A percentile compares a stretch with the other conserved stretches of the same genome.
phyloP scores from a whole-genome alignment of 345 rosid species.

The Cardiospermum halicacabum region DNA sequence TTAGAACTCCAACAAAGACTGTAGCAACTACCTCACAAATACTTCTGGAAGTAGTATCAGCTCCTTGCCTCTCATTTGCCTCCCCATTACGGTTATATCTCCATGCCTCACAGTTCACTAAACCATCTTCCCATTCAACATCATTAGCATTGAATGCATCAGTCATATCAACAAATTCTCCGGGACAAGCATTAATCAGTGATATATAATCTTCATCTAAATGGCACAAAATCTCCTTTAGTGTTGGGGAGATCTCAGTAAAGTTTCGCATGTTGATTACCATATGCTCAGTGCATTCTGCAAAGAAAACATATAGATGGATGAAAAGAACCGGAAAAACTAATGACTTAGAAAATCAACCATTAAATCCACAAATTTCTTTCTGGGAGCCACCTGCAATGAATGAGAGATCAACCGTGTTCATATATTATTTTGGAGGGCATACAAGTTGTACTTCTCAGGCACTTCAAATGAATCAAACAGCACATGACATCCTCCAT shows the following conservation, averaged over 20 bases:
- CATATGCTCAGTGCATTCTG: slow-evolving; percentile 72
- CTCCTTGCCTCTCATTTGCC: slow-evolving; percentile 42
- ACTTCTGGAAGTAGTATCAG: slow-evolving; percentile 41
- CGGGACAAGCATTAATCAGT: slow-evolving; percentile 32
- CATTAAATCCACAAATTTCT: background rate
- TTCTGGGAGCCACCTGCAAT: slow-evolving; percentile 46
- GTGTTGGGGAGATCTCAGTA: slow-evolving; percentile 78
- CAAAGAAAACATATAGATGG: slow-evolving; percentile 13
- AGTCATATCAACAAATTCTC: slow-evolving; percentile 21
- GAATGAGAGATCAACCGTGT: slow-evolving; percentile 67
- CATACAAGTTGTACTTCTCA: slow-evolving; percentile 52
- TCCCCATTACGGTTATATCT: slow-evolving; percentile 21
- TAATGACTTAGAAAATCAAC: background rate
- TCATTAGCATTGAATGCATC: slow-evolving; percentile 7
- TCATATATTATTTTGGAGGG: slow-evolving; percentile 38
- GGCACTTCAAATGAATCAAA: slow-evolving; percentile 89
- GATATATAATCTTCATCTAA: slow-evolving; percentile 69
- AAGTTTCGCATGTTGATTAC: slow-evolving; percentile 47
- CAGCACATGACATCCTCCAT: slow-evolving; percentile 79
- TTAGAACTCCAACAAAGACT: slow-evolving; percentile 4
- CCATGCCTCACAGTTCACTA: slow-evolving; percentile 10
- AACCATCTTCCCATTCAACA: background rate
- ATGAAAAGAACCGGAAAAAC: slow-evolving; percentile 9
- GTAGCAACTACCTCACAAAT: slow-evolving; percentile 49
- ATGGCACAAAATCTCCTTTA: slow-evolving; percentile 44